Base-by-base conservation (phyloP, 2,329 filamentous ascomycete genomes). In the Colletotrichum abscissum region DNA sequence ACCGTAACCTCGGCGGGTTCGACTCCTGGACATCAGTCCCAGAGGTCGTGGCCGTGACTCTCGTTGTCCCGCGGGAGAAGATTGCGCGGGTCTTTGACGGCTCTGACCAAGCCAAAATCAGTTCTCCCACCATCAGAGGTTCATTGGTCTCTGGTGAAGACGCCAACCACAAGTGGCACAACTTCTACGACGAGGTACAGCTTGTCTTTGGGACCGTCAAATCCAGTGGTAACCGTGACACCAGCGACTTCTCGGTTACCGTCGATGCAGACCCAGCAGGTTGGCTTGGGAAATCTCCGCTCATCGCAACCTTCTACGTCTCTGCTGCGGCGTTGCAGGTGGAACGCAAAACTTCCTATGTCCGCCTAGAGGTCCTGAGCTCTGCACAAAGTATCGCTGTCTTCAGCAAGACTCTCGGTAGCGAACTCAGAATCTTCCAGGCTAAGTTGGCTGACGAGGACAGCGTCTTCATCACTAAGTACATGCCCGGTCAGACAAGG, bases 251-350 rank as follows among this genome's bases (percentile, higher is more conserved):
- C n/a, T 69, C 76, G 7, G 66, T 85, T 24, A 67, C 73, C 0
- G 72, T 86, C 3, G 74, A 80, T 5, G 78, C 82, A 19, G 84
- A 87, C 59, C 68, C 75, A 6, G 72, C 75, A 19, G 81, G 81
- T 16, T 86, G 82, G 84, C 71, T 76, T 0, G 84, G 85, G 9
- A 74, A 77, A 0, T 82, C 84, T 5, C 76, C 84, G 1, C 76
- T 88, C 22, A 69, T 87, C 56, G 83, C 79, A 3, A 84, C 84
- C 0, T 87, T 86, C 76, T 82, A 83, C 28, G 82, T 83, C 4
- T 81, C 85, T 3, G 78, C 84, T 1, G 75, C 77, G 4, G 72
- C 78, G 1, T 76, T 87, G 0, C 81, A 83, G 55, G 67, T 79
- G 5, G 80, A 84, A 49, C 80, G 80, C 5, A 76, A 77, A 38